Evolutionary conservation across 2,329 filamentous ascomycete genomes (phyloP).

Genomic region (Lachnellula occidentalis): DNA sequence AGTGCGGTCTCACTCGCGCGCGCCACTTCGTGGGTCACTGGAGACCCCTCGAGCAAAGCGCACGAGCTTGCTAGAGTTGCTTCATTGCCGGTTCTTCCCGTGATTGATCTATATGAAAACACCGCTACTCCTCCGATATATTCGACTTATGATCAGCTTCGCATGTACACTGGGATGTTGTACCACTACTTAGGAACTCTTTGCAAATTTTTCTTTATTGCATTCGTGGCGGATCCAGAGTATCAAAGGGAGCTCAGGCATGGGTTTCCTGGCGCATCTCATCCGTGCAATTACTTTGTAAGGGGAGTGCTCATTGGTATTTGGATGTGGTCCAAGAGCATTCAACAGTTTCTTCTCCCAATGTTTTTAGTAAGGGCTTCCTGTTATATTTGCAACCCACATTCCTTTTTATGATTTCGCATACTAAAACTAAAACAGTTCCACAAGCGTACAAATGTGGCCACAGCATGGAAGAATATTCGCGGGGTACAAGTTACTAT

Average conservation of each 20-base stretch:
- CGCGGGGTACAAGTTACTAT: constrained; percentile 44
- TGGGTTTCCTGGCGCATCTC: constrained; percentile 33
- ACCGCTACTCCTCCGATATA: neutral
- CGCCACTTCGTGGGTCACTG: neutral
- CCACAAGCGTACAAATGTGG: constrained; percentile 38
- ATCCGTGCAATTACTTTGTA: constrained; percentile 34
- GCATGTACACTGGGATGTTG: neutral
- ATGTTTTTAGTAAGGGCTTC: constrained; percentile 31
- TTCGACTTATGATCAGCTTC: neutral
- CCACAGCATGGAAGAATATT: constrained; percentile 41
- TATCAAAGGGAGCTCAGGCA: constrained; percentile 39
- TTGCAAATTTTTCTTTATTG: constrained; percentile 39
- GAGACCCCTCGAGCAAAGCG: neutral
- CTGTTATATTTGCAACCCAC: too few species aligned
- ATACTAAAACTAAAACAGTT: constrained; percentile 34
- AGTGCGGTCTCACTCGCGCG: neutral
- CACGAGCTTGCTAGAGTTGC: neutral
- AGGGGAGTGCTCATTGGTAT: constrained; percentile 35
- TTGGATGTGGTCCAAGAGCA: constrained; percentile 42
- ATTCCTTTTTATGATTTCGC: neutral
- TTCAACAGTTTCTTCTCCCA: constrained; percentile 40
- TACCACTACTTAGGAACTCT: constrained; percentile 26
- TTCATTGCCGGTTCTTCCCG: neutral
- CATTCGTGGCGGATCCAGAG: constrained; percentile 39
- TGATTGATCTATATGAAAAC: neutral